Conservation (phyloP, 2,329 filamentous ascomycete species). For the Cordyceps fumosorosea region DNA sequence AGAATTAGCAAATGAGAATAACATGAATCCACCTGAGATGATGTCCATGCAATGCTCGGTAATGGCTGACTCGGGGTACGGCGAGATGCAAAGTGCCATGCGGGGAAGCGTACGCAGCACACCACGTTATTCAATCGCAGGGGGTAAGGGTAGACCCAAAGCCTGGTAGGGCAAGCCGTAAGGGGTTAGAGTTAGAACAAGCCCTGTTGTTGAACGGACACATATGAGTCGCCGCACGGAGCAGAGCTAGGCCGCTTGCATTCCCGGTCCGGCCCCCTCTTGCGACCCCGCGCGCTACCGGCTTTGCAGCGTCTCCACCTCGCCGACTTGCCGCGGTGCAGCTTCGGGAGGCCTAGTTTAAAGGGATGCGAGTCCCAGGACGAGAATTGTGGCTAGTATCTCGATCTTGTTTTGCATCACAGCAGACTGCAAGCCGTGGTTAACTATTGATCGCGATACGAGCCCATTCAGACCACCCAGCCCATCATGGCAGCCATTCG, state of each 20-base stretch:
- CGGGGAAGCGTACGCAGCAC: neutral
- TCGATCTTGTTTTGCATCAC: too few relatives aligned
- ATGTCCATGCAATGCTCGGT: neutral
- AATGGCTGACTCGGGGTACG: constrained; percentile 4
- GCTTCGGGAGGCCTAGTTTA: neutral
- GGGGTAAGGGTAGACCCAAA: neutral
- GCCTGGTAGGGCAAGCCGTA: too few relatives aligned
- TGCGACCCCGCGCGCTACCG: constrained; percentile 11
- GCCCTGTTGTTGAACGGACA: neutral
- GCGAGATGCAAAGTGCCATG: constrained; percentile 2
- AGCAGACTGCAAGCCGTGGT: too few relatives aligned
- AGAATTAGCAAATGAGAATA: neutral
- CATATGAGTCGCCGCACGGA: neutral
- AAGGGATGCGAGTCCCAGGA: neutral
- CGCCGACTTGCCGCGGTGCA: constrained; percentile 7
- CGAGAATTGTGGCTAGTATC: too few relatives aligned
- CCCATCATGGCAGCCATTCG: constrained; percentile 9
- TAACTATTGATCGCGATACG: too few relatives aligned
- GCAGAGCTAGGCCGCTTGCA: neutral
- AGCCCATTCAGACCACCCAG: neutral
- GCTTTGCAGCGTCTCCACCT: constrained; percentile 10
- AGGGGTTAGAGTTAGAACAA: too few relatives aligned
- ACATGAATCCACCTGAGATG: neutral
- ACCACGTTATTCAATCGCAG: too few relatives aligned
- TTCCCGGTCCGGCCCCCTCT: neutral